Conservation (phyloP, 768 basidiomycete genomes). For the Lactifluus piperatus region DNA sequence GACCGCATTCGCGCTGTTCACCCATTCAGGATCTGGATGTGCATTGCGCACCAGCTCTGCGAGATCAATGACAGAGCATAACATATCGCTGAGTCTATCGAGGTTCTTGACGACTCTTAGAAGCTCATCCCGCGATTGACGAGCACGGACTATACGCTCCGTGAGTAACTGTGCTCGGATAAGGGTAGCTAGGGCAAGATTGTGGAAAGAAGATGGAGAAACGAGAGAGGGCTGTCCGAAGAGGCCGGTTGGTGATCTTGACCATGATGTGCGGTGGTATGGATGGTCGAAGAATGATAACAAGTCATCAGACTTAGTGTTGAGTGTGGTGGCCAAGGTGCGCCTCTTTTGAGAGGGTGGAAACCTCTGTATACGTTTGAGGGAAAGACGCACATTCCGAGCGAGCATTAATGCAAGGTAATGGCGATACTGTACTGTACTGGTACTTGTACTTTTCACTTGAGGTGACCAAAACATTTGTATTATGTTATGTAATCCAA, state of each 20-base stretch:
- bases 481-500: too few species aligned
- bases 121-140: conserved; percentile 65
- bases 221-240: conserved; percentile 75
- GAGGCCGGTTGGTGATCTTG: conserved; percentile 60
- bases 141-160: conserved; percentile 68
- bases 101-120: conserved; percentile 89
- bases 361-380: conserved; percentile 3
- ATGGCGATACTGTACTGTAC: background rate
- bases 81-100: conserved; percentile 90
- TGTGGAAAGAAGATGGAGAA: conserved; percentile 56
- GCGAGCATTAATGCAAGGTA: conserved; percentile 18
- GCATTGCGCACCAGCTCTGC: conserved; percentile 90
- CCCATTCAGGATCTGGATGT: conserved; percentile 83
- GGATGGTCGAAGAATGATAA: conserved; percentile 68
- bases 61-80: conserved; percentile 95
- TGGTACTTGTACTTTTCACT: too few species aligned
- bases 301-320: conserved; percentile 41
- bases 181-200: conserved; percentile 72
- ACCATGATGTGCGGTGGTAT: conserved; percentile 31
- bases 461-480: too few species aligned
- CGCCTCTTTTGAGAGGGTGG: background rate
- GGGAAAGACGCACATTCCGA: conserved; percentile 15
- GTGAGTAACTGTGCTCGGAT: conserved; percentile 76
- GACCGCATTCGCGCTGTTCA: conserved; percentile 72
- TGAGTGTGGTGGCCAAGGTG: conserved; percentile 26